Percentiles rank a stretch among this genome's conserved stretches.
Evolutionary conservation across 2,329 filamentous ascomycete species (phyloP).

Genomic region (Cladobotryum mycophilum): DNA sequence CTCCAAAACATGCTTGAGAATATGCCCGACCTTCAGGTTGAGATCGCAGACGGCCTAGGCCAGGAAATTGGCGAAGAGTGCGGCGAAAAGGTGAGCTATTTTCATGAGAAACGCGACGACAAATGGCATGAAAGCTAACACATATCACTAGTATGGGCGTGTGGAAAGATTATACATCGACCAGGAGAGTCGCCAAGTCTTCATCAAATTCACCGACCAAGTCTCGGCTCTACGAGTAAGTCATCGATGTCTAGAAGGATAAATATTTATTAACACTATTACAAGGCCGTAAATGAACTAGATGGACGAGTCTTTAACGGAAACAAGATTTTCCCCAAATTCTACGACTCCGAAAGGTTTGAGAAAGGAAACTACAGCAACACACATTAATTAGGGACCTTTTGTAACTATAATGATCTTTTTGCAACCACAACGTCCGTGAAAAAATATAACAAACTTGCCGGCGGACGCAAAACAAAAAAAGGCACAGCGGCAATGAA

Average conservation of each 20-base stretch:
- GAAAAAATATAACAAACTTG: background rate
- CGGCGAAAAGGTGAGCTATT: slow-evolving; percentile 57
- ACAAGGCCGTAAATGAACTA: slow-evolving; percentile 74
- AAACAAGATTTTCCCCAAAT: slow-evolving; percentile 74
- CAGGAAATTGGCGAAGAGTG: slow-evolving; percentile 97
- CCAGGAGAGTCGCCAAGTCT: slow-evolving; percentile 61
- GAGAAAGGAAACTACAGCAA: slow-evolving; percentile 54
- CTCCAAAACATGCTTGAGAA: slow-evolving; percentile 80
- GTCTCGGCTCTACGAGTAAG: slow-evolving; percentile 77
- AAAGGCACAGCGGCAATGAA: background rate
- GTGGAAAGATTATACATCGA: slow-evolving; percentile 77
- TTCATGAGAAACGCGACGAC: background rate
- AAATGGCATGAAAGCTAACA: background rate
- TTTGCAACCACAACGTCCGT: background rate
- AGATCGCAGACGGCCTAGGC: slow-evolving; percentile 68
- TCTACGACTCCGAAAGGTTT: slow-evolving; percentile 78
- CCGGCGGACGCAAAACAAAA: background rate
- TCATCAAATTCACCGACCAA: slow-evolving; percentile 85
- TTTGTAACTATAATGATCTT: background rate
- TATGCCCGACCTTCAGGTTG: slow-evolving; percentile 67
- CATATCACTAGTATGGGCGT: slow-evolving; percentile 61
- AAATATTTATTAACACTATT: slow-evolving; percentile 5
- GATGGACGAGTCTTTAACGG: slow-evolving; percentile 85
- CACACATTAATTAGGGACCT: background rate
- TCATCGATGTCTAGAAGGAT: background rate